Evolutionary conservation across 2,329 filamentous ascomycete genomes (phyloP).

Genomic region (Cylindrodendrum hubeiense): DNA sequence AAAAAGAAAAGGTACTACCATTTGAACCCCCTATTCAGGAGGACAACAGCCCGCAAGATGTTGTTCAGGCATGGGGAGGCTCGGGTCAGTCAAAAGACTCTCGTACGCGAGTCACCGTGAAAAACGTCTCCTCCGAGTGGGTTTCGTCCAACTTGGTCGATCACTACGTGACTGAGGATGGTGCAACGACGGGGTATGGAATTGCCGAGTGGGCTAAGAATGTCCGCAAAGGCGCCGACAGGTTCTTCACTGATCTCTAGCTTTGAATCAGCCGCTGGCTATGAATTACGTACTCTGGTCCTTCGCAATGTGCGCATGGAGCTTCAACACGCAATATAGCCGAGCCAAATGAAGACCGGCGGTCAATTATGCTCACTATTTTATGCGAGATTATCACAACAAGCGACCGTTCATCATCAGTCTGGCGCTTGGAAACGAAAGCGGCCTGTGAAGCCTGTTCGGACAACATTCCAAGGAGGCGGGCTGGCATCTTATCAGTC

Average conservation of each 20-base stretch:
- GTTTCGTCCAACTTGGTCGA: conserved; percentile 64
- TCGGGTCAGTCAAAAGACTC: conserved; percentile 12
- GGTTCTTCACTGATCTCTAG: conserved; percentile 57
- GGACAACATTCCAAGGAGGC: background rate
- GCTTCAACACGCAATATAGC: background rate
- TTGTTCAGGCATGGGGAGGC: conserved; percentile 61
- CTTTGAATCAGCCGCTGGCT: background rate
- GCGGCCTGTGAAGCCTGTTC: background rate
- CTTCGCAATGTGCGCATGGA: background rate
- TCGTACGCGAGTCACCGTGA: conserved; percentile 48
- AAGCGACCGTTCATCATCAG: background rate
- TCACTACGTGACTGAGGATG: conserved; percentile 67
- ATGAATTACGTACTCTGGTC: background rate
- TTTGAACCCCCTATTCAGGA: conserved; percentile 57
- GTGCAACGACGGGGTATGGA: conserved; percentile 55
- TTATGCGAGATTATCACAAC: background rate
- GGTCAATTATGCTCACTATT: background rate
- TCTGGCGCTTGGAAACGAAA: background rate
- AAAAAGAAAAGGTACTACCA: conserved; percentile 69
- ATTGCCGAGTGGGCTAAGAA: conserved; percentile 55
- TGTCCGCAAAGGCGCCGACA: conserved; percentile 51
- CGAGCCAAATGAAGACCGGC: background rate
- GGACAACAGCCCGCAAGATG: conserved; percentile 65
- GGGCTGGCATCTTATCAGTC: background rate
- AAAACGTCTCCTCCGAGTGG: conserved; percentile 73